Conservation (phyloP, 148 eudicot species). For the Rhododendron mucronatum region DNA sequence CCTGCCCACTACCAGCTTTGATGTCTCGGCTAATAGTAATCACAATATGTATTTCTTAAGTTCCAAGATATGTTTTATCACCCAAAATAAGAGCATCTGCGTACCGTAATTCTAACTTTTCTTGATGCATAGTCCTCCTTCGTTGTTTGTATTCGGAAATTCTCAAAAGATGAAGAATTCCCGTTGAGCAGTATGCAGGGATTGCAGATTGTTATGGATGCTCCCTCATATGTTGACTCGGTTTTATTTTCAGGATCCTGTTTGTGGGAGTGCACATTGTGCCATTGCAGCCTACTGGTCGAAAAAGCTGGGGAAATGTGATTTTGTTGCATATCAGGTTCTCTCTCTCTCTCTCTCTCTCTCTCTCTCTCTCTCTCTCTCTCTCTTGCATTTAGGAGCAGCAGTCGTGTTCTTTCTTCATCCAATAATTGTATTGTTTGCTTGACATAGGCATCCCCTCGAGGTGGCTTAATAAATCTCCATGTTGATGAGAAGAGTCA, state of each 20-base stretch:
- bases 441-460: slow-evolving; percentile 60
- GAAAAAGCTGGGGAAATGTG: slow-evolving; percentile 57
- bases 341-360: not conserved
- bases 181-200: not conserved
- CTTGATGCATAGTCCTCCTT: no score
- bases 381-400: no score
- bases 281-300: slow-evolving; percentile 69
- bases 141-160: no score
- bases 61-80: no score
- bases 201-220: not conserved
- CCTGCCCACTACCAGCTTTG: not conserved
- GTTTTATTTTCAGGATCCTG: slow-evolving; percentile 59
- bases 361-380: slow-evolving; percentile 1
- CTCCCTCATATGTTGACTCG: not conserved
- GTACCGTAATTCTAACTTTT: no score
- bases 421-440: not conserved
- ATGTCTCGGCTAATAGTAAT: no score
- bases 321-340: slow-evolving; percentile 66
- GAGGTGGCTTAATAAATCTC: slow-evolving; percentile 57
- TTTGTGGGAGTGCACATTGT: slow-evolving; percentile 85
- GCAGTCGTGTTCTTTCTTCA: not conserved
- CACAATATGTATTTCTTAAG: no score
- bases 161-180: no score
- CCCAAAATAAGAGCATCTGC: no score
- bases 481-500: slow-evolving; percentile 58